A percentile compares a stretch with the other conserved stretches of the same genome.
These are phyloP conservation scores for Licmophora abbreviata DNA, from an alignment of 108 stramenopile genomes.

Conservation along the genomic window DNA sequence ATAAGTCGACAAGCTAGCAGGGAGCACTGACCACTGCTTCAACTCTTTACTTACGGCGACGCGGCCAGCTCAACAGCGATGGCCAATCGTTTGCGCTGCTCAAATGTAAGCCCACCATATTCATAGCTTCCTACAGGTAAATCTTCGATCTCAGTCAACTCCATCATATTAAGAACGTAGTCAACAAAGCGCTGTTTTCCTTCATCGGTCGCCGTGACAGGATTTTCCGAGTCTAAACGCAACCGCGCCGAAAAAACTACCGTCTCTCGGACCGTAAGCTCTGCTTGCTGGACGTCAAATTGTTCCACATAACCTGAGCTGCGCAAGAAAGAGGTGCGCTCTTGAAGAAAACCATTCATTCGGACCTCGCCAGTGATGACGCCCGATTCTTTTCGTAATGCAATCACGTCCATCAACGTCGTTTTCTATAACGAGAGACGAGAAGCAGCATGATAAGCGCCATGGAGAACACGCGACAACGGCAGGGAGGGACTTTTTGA, in stretches of 20 bases:
- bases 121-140: conserved; percentile 35
- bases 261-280: conserved; percentile 58
- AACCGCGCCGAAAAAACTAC: conserved; percentile 56
- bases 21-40: too few species aligned
- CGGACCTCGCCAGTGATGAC: conserved; percentile 43
- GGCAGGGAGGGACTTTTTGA: too few species aligned
- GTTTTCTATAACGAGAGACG: too few species aligned
- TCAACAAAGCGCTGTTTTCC: conserved; percentile 33
- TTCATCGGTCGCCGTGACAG: conserved; percentile 9
- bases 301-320: conserved; percentile 77
- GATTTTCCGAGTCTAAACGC: conserved; percentile 35
- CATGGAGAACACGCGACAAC: too few species aligned
- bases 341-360: conserved; percentile 32
- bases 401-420: conserved; percentile 35
- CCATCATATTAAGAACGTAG: conserved; percentile 46
- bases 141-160: conserved; percentile 45
- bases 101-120: conserved; percentile 58
- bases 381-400: conserved; percentile 22
- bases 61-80: conserved; percentile 73
- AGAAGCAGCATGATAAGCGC: too few species aligned
- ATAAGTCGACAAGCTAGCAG: too few species aligned
- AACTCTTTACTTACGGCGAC: too few species aligned
- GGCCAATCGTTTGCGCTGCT: conserved; percentile 66
- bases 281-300: conserved; percentile 59
- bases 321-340: conserved; percentile 22